Evolutionary conservation across 352 stramenopile genomes (phyloP).

Genomic region (Globisporangium camurandrum): DNA sequence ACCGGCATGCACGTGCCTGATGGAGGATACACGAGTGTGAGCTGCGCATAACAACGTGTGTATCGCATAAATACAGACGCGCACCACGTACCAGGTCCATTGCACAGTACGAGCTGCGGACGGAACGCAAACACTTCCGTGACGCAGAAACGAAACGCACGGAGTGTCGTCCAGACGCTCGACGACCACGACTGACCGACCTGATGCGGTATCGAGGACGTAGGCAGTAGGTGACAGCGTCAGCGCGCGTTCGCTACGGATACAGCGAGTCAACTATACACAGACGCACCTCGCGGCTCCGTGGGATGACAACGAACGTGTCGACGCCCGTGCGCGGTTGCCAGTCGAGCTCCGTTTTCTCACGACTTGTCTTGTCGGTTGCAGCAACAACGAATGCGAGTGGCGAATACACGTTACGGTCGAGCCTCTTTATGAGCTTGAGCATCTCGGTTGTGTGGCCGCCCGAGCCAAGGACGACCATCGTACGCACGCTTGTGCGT

Average conservation of each 20-base stretch:
- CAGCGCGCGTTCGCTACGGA: neutral
- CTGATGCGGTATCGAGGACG: slow-evolving; percentile 11
- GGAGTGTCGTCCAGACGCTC: slow-evolving; percentile 84
- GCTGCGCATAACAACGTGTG: neutral
- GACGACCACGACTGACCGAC: slow-evolving; percentile 91
- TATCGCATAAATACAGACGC: too few species aligned
- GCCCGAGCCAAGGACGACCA: slow-evolving; percentile 81
- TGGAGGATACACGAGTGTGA: neutral
- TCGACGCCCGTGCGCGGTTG: slow-evolving; percentile 26
- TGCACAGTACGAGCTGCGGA: slow-evolving; percentile 89
- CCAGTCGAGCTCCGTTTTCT: slow-evolving; percentile 68
- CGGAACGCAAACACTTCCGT: slow-evolving; percentile 58
- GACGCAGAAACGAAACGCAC: slow-evolving; percentile 69
- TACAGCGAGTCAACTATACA: neutral
- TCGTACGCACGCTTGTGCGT: slow-evolving; percentile 28
- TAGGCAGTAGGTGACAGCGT: neutral
- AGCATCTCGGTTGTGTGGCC: slow-evolving; percentile 96
- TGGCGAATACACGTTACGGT: slow-evolving; percentile 71
- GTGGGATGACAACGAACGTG: slow-evolving; percentile 79
- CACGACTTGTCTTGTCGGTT: slow-evolving; percentile 88
- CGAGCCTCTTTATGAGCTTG: slow-evolving; percentile 83
- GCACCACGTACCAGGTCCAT: slow-evolving; percentile 81
- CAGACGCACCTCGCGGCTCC: slow-evolving; percentile 79
- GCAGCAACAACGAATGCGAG: slow-evolving; percentile 87
- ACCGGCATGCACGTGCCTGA: slow-evolving; percentile 91